Base-by-base conservation (phyloP, 1,139 yeast species). In the Scheffersomyces stambukii region DNA sequence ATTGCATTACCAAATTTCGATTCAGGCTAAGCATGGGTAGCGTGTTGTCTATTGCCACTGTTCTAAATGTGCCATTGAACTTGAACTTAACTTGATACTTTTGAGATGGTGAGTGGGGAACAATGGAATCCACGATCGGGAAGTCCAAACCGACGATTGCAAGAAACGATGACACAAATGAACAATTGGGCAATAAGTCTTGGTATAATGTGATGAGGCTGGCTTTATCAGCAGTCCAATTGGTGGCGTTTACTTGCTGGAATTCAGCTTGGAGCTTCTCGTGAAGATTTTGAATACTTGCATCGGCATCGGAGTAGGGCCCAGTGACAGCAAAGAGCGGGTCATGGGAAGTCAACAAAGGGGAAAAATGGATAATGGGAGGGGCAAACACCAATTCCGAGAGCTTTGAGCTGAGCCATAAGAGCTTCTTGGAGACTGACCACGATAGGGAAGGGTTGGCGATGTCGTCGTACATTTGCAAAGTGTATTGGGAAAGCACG, bases 161-260 rank as follows among this genome's bases (percentile, higher is more conserved):
- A 16, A 81, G 56, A 20, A 81, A 48, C 0, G 86, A 68, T 3
- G 86, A 79, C 3, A 84, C 85, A 41, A 84, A 74, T 0, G 94
- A 81, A 51, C 95, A 85, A 48, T 84, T 81, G n/a, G 75, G 67
- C 12, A 81, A 54, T 2, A 68, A 47, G 40, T 78, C 84, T 44
- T 78, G 85, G 45, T 66, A 62, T 13, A 69, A 49, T 4, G 45
- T 57, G 23, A 31, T 31, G 33, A 52, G 40, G 15, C 49, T 55
- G 2, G 25, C 30, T 3, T 16, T 13, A 5, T 43, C 30, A 20
- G 36, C 18, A 13, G 40, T 16, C 62, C 58, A 52, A 23, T 46
- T 46, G 21, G 23, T 33, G 13, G 31, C 23, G 3, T 12, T 42
- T 28, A 48, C 28, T n/a, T 25, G 33, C 8, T 32, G 27, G 25